Base-by-base conservation (phyloP, 208 protist species). In the Novymonas esmeraldas region DNA sequence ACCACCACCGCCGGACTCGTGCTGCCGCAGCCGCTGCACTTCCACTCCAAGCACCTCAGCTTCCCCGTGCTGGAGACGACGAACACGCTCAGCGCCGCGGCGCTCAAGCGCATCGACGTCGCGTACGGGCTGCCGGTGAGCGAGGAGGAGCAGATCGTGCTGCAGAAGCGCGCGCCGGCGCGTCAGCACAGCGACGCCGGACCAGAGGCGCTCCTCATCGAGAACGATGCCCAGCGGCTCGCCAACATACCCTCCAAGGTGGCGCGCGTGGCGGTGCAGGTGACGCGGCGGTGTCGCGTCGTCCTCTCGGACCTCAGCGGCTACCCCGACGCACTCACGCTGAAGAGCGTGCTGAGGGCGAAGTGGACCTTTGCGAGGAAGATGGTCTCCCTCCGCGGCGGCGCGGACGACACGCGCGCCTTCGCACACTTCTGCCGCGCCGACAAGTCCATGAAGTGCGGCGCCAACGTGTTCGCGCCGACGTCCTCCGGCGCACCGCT, bases 221-320 rank as follows among this genome's bases (percentile, higher is more conserved):
- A 82, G 26, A 92, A 96, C 72, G 87, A 96, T 79, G 87, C 87
- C 22, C 90, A 96, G 71, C 62, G 73, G n/a, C 85, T 94, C 63
- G 87, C 86, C 16, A 96, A 93, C 60, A 88, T 90, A 18, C 91
- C 91, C 1, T 91, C 87, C 2, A 94, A 96, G 57, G 82, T 91
- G 18, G 71, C 72, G 4, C 41, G 46, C 13, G 59, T 85, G 1
- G 73, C 13, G 3, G 34, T 66, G 31, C 51, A 58, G 20, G 54
- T 79, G 22, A 49, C 55, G 22, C 78, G 84, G 42, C 73, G 69
- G 36, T 88, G 81, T 68, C 79, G 82, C 34, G 77, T 93, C 20
- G 46, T 96, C n/a, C 66, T 84, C 38, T 85, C 69, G 6, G 89
- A 94, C 61, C 79, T 96, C 59, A 84, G 72, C 41, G 88, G 91